Evolutionary conservation across 441 rosid species (phyloP), one percentile per base, ranked within the genome.

Genomic region (Gossypium schwendimanii): DNA sequence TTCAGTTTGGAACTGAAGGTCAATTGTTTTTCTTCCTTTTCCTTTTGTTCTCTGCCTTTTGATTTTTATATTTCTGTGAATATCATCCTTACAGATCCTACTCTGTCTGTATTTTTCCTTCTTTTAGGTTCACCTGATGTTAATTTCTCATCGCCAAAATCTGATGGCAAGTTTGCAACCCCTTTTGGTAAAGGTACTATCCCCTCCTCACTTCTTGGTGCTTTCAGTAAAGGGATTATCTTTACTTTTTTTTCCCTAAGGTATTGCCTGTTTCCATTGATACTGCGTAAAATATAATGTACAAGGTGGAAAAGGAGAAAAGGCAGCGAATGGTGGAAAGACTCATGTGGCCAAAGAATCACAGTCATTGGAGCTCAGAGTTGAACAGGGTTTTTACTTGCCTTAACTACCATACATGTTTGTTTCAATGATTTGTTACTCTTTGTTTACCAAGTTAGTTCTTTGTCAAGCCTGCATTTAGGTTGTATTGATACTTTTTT

Each of bases 291-390:
- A 67, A 31, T 53, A 6, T 20, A 33, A 53, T 18, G 59, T 69
- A 50, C 50, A 31, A 81, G 89, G 82, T 76, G 77, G 87, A 54
- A 84, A 79, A 31, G 87, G 82, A 65, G 84, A 67, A 71, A 88
- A 82, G 71, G 54, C 41, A 4, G 78, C 74, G 28, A 82, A 75
- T 69, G 78, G 75, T 63, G 86, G 70, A 26, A 88, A 85, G 73
- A 75, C 55, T 74, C 47, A 83, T 33, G 72, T 58, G 60, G 50
- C 84, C 18, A 88, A 87, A 78, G 92, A 84, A 69, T 72, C 87
- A 45, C 81, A 55, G 53, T 81, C 87, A 36, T 89, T 80, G 69
- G 93, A 87, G 85, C 87, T 93, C 78, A 87, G 75, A 63, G 63
- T 83, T 59, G 93, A 89, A 77, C 81, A 77, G 70, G 98, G 98